A percentile compares a stretch with the other conserved stretches of the same genome.
phyloP scores from a whole-genome alignment of 768 basidiomycete species.

The Russula virescens region DNA sequence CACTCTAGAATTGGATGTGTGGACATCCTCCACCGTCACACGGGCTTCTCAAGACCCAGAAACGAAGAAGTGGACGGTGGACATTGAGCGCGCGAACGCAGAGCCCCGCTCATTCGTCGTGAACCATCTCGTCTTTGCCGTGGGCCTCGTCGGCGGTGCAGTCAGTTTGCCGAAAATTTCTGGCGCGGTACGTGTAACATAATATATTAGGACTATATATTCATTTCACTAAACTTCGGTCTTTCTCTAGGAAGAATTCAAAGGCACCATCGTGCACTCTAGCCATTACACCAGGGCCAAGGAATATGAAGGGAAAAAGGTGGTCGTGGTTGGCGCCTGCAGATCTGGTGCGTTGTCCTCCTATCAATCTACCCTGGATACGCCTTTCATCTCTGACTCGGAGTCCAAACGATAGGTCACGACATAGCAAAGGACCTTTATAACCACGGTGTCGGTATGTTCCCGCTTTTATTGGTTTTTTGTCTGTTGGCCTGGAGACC shows the following conservation, averaged over 20 bases:
- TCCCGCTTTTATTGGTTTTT: background rate
- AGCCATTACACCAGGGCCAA: slow-evolving; percentile 29
- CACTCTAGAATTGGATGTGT: slow-evolving; percentile 56
- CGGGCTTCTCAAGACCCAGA: slow-evolving; percentile 21
- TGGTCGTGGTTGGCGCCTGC: slow-evolving; percentile 37
- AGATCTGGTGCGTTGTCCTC: slow-evolving; percentile 25
- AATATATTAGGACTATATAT: too few species aligned
- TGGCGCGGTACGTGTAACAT: slow-evolving; percentile 15
- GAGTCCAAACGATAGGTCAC: slow-evolving; percentile 24
- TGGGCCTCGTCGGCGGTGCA: slow-evolving; percentile 34
- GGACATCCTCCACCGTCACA: slow-evolving; percentile 39
- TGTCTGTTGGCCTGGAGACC: background rate
- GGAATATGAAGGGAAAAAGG: slow-evolving; percentile 36
- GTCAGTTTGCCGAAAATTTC: slow-evolving; percentile 28
- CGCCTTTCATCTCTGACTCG: slow-evolving; percentile 1
- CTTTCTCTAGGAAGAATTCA: slow-evolving; percentile 30
- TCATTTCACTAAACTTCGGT: background rate
- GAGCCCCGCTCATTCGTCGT: slow-evolving; percentile 18
- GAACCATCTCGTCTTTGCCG: slow-evolving; percentile 32
- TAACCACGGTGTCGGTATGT: slow-evolving; percentile 27
- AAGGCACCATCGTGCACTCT: slow-evolving; percentile 33
- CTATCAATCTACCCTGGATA: background rate
- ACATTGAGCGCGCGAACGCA: slow-evolving; percentile 16
- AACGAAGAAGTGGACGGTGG: slow-evolving; percentile 23
- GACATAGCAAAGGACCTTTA: slow-evolving; percentile 32